phyloP scores from a whole-genome alignment of 495 filamentous ascomycete genomes.

The Rusavskia elegans region DNA sequence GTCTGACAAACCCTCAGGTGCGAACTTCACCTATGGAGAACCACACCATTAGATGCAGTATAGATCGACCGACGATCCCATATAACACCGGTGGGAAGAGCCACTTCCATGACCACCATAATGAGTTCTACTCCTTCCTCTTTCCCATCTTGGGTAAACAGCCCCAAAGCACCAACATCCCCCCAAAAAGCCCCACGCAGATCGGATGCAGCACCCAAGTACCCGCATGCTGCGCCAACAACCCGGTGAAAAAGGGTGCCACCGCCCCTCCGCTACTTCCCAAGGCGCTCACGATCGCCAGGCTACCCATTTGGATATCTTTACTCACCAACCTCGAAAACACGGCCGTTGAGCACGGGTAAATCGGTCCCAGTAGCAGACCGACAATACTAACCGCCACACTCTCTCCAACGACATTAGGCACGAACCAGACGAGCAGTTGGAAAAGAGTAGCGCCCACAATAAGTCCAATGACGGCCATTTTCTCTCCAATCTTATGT shows the following conservation, averaged over 20 bases:
- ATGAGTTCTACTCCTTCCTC: slow-evolving; percentile 28
- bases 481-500: slow-evolving; percentile 49
- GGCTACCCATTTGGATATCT: slow-evolving; percentile 45
- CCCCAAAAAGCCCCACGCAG: slow-evolving; percentile 47
- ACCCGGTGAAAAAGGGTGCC: slow-evolving; percentile 58
- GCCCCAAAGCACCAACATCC: slow-evolving; percentile 56
- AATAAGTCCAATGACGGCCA: slow-evolving; percentile 44
- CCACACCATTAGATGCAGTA: too few relatives aligned
- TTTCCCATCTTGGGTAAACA: slow-evolving; percentile 36
- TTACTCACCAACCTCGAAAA: slow-evolving; percentile 46
- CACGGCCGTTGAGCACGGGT: slow-evolving; percentile 54
- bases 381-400: slow-evolving; percentile 60
- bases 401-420: slow-evolving; percentile 52
- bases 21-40: too few relatives aligned
- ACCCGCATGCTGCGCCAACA: slow-evolving; percentile 51
- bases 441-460: slow-evolving; percentile 47
- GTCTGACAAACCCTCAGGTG: too few relatives aligned
- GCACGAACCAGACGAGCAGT: slow-evolving; percentile 59
- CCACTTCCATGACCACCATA: too few relatives aligned
- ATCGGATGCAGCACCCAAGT: slow-evolving; percentile 63
- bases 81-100: too few relatives aligned
- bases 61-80: too few relatives aligned
- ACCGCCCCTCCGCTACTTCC: slow-evolving; percentile 62
- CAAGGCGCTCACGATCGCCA: slow-evolving; percentile 56
- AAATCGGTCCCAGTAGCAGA: slow-evolving; percentile 60